Base-by-base conservation (phyloP, 78 protist genomes). In the Polysphondylium violaceum region DNA sequence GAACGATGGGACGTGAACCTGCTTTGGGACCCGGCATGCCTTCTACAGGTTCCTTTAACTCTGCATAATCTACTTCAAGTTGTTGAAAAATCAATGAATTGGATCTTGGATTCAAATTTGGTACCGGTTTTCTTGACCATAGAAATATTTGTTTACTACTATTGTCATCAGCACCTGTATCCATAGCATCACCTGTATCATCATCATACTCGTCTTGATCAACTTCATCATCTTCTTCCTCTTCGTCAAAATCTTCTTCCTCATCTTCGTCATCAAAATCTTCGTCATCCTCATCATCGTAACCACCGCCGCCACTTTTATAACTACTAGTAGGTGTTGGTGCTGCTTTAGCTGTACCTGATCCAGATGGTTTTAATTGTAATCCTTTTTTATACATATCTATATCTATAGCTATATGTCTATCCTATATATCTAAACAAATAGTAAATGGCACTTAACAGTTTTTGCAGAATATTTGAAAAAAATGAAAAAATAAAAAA, bases 1-100 rank as follows among this genome's bases (percentile, higher is more conserved):
- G 95, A 17, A 99, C 14, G 4, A 93, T 64, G 3, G 99, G 98
- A 17, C 86, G 96, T 17, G 74, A 76, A 7, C 91, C 91, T 33
- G 53, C 33, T 2, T 36, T 3, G 17, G 86, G 74, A 5, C 98
- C 96, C 7, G 96, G 98, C 98, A 96, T 95, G 31, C 88, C 92
- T 0, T 67, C 43, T 14, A 93, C 59, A 0, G 93, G 95, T 27
- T 83, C 93, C 44, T 83, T 83, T 16, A 83, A 16, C n/a, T 69
- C 91, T 14, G 81, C 58, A 58, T 83, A 83, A 31, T 83, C 91
- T 59, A 83, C 91, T 43, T 83, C 91, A 7, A 83, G 40, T 58
- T 83, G 91, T 58, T 83, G 91, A 56, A 83, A 83, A 11, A 69
- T 56, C 4, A 69, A 69, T 41, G 77, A 9, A 0, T 67, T 47